Evolutionary conservation across 2,329 filamentous ascomycete species (phyloP), one percentile per base, ranked within the genome.

Genomic region (Beauveria rudraprayagi): DNA sequence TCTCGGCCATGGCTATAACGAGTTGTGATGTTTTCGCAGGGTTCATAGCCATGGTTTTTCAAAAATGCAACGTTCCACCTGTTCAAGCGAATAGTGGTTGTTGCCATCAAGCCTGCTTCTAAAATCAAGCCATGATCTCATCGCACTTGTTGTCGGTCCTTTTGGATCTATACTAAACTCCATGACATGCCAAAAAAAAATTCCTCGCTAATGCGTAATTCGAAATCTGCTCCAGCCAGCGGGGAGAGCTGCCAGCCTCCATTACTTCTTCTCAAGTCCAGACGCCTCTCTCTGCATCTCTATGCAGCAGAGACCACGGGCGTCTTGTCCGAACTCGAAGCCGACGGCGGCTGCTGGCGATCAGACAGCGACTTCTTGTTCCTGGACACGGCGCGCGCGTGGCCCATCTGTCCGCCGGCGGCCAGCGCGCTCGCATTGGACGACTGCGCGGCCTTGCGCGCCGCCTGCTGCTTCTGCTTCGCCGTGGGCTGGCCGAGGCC

Each of bases 401-500:
- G 71, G n/a, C 70, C 73, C 68, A 76, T 76, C 56, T 78, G 74
- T 1, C 78, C 78, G 10, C 77, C 77, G 1, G 80, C 80, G n/a
- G 76, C 80, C 53, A 80, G 65, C 1, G 80, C 80, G 41, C 72
- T 77, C 24, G 71, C 66, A 52, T 75, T 76, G 30, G 66, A 63
- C n/a, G 57, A 60, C 50, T 54, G 58, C 61, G 66, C 68, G 22
- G 67, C 69, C 66, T 70, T 66, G 57, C 68, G 65, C n/a, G 66
- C 66, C 26, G 73, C 73, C 65, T 72, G 72, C 47, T 61, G 62
- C 56, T 76, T 77, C 51, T 60, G 50, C 41, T 60, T 60, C 19
- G 14, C 58, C 10, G 73, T 65, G 22, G 83, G 80, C 9, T 79
- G 77, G 61, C 83, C 80, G 60, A 91, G 77, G 17, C 82, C 84